A percentile compares a stretch with the other conserved stretches of the same genome.
These are phyloP conservation scores for Xylaria sp. DNA, from an alignment of 2,329 filamentous ascomycete genomes.

Conservation along the genomic window DNA sequence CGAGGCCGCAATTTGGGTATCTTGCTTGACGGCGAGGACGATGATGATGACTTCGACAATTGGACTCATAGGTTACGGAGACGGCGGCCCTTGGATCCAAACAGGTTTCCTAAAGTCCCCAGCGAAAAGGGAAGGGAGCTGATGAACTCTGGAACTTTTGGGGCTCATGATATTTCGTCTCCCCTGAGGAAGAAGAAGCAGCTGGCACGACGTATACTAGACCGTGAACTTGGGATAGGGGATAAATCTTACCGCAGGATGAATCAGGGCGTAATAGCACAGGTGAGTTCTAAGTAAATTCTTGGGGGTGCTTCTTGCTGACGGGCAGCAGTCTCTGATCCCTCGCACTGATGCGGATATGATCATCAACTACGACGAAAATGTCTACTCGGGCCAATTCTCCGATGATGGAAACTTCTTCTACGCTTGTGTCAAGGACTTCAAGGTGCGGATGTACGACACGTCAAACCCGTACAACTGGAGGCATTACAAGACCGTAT, in stretches of 20 bases:
- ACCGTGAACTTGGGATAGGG: conserved; percentile 82
- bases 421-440: conserved; percentile 91
- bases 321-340: conserved; percentile 71
- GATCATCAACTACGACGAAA: conserved; percentile 85
- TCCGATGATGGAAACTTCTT: conserved; percentile 98
- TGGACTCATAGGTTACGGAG: conserved; percentile 60
- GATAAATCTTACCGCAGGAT: conserved; percentile 67
- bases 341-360: conserved; percentile 82
- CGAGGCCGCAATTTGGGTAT: conserved; percentile 54
- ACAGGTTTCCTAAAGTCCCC: conserved; percentile 83
- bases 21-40: conserved; percentile 51
- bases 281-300: conserved; percentile 58
- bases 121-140: conserved; percentile 79
- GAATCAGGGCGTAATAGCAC: conserved; percentile 74
- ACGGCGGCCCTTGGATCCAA: conserved; percentile 57
- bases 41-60: conserved; percentile 51
- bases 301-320: conserved; percentile 28
- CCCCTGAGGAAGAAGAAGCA: conserved; percentile 66
- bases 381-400: conserved; percentile 95
- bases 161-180: conserved; percentile 65
- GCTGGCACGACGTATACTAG: conserved; percentile 77
- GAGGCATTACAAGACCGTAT: conserved; percentile 93
- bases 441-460: conserved; percentile 96
- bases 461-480: conserved; percentile 95
- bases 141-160: conserved; percentile 87